A percentile compares a stretch with the other conserved stretches of the same genome.
Conservation (phyloP, 2,329 filamentous ascomycete species). For the Phialophora chinensis region DNA sequence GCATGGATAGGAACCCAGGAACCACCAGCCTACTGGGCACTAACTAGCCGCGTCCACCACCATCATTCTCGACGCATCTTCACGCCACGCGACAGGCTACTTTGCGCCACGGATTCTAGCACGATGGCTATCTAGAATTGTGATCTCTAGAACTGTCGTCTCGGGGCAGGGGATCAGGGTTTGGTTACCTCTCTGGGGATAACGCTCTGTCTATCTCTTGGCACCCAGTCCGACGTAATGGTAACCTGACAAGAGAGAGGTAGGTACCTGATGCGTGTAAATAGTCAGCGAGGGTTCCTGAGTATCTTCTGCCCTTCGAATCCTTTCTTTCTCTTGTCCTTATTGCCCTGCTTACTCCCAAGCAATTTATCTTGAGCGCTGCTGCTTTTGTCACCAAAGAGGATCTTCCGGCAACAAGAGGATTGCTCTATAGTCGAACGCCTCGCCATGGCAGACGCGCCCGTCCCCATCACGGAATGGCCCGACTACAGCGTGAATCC, state of each 20-base stretch:
- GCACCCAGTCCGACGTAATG: background rate
- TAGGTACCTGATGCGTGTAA: conserved; percentile 1
- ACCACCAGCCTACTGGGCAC: background rate
- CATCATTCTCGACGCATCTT: background rate
- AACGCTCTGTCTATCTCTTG: conserved; percentile 7
- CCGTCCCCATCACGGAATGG: conserved; percentile 32
- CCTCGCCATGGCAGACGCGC: conserved; percentile 19
- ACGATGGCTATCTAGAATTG: background rate
- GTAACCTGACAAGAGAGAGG: background rate
- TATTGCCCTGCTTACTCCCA: background rate
- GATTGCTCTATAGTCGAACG: background rate
- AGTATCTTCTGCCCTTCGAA: background rate
- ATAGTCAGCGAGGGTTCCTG: conserved; percentile 1
- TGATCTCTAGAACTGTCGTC: background rate
- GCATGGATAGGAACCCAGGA: conserved; percentile 1
- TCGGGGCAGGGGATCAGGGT: background rate
- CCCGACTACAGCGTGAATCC: conserved; percentile 31
- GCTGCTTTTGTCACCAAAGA: conserved; percentile 2
- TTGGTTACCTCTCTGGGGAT: conserved; percentile 5
- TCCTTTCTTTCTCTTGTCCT: background rate
- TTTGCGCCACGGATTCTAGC: background rate
- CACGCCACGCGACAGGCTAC: background rate
- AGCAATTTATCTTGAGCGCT: background rate
- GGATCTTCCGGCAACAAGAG: background rate
- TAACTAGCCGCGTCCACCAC: background rate